Percentiles rank a stretch among this genome's conserved stretches.
Conservation (phyloP, 192 early-diverging fungal species). For the Dissophora globulifera region DNA sequence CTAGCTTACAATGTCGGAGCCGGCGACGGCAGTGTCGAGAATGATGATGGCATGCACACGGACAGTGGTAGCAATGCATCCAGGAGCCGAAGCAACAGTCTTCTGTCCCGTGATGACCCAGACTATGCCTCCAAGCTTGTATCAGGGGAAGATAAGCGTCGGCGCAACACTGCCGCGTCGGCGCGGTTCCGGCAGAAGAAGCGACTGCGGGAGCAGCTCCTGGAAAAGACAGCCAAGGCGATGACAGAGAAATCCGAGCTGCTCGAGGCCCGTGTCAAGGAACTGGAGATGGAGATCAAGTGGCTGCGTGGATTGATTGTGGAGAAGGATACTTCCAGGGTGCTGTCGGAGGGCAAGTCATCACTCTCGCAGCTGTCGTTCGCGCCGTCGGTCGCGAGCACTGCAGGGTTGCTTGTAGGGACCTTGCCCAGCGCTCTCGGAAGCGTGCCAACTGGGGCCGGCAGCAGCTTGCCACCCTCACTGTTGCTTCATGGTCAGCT, state of each 20-base stretch:
- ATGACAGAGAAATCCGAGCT: constrained; percentile 78
- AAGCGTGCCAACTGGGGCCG: too few relatives aligned
- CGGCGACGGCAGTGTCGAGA: constrained; percentile 1
- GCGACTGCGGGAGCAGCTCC: constrained; percentile 89
- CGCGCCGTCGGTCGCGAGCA: too few relatives aligned
- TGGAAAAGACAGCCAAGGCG: constrained; percentile 84
- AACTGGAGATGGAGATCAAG: constrained; percentile 92
- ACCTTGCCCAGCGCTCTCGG: too few relatives aligned
- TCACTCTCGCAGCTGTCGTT: background rate
- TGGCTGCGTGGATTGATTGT: constrained; percentile 86
- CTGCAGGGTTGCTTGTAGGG: too few relatives aligned
- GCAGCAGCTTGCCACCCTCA: too few relatives aligned
- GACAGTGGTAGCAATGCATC: background rate
- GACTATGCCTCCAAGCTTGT: constrained; percentile 33
- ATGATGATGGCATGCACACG: background rate
- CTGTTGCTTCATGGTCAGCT: too few relatives aligned
- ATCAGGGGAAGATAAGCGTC: constrained; percentile 87
- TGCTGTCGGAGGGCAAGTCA: background rate
- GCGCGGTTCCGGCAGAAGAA: constrained; percentile 96
- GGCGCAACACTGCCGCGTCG: constrained; percentile 95
- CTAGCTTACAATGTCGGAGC: background rate
- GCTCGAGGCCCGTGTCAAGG: constrained; percentile 81
- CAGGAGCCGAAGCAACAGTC: background rate
- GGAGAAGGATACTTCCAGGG: constrained; percentile 32
- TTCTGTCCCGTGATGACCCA: constrained; percentile 21